Evolutionary conservation across 2,329 filamentous ascomycete species (phyloP), one percentile per base, ranked within the genome.

Genomic region (Periconia digitata): DNA sequence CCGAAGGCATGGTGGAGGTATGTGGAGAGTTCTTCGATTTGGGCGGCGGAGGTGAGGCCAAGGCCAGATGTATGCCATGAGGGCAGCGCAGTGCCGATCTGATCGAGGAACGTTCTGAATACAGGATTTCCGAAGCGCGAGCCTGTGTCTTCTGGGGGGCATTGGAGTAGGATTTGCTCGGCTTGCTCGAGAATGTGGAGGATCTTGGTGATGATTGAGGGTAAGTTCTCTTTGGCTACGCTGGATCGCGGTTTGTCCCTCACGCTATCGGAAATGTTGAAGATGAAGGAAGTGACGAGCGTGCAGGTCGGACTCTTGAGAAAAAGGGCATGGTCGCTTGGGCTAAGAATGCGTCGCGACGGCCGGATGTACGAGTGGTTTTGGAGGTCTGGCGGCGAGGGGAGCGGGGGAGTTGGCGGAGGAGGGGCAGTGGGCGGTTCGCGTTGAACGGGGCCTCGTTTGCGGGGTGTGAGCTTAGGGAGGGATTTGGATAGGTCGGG

Each of bases 71-170:
- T 66, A 65, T 92, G 89, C 88, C 89, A 92, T 34, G 64, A 6
- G n/a, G 71, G 62, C 37, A 81, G 56, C 6, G 72, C 70, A 2
- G 60, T 54, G 17, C 67, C 69, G 16, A 88, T 75, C 39, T 83
- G 81, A 67, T 90, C 88, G 47, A 96, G 80, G 63, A 95, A 92
- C 49, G 82, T 80, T 42, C 90, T 84, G 74, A 99, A 99, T 2
- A 88, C 84, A 58, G 91, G 92, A 74, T 99, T 99, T 40, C 94
- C 95, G 70, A 99, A 99, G 21, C 94, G 83, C 8, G 91, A 96
- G 39, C 91, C 91, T 40, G 92, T 89, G 55, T 97, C 91, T 58
- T 92, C 81, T 0, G 94, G 86, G 1, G 94, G 94, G 44, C 87
- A 85, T 43, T 80, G 74, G 13, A 79, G 74, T 5, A 95, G 79